These are phyloP conservation scores for Chytriomyces sp. DNA, from an alignment of 192 early-diverging fungal genomes.

Conservation along the genomic window DNA sequence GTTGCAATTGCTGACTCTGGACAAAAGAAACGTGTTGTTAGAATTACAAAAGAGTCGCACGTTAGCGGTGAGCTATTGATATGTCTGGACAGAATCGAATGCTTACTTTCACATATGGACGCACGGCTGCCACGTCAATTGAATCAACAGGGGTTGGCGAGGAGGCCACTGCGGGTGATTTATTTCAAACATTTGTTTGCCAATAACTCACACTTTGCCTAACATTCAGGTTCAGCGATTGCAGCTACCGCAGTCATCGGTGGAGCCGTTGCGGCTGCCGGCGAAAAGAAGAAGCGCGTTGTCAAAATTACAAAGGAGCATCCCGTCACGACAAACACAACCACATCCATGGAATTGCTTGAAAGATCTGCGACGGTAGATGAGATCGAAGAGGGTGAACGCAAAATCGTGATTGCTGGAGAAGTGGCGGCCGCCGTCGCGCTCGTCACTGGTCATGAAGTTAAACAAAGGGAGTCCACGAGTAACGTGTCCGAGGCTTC, in stretches of 20 bases:
- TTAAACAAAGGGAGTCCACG: neutral
- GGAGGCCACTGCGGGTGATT: no score
- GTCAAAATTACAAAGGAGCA: neutral
- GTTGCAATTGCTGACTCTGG: neutral
- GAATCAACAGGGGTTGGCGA: no score
- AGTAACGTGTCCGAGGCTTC: conserved; percentile 28
- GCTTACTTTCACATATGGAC: no score
- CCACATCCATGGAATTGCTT: neutral
- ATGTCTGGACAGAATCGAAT: no score
- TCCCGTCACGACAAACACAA: neutral
- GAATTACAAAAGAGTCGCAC: neutral
- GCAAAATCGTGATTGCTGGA: conserved; percentile 27
- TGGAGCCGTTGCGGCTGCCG: neutral
- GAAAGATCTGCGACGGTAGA: neutral
- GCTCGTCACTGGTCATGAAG: conserved; percentile 12
- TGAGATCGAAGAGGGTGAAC: conserved; percentile 24
- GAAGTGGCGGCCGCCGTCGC: conserved; percentile 34
- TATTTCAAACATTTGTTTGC: neutral
- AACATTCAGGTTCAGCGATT: neutral
- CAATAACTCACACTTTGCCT: neutral
- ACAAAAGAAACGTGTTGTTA: neutral
- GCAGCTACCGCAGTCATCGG: neutral
- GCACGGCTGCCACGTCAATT: no score
- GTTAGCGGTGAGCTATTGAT: no score
- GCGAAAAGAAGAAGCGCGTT: neutral